Evolutionary conservation across 2,329 filamentous ascomycete species (phyloP).

Genomic region (Malbranchea cinnamomea): DNA sequence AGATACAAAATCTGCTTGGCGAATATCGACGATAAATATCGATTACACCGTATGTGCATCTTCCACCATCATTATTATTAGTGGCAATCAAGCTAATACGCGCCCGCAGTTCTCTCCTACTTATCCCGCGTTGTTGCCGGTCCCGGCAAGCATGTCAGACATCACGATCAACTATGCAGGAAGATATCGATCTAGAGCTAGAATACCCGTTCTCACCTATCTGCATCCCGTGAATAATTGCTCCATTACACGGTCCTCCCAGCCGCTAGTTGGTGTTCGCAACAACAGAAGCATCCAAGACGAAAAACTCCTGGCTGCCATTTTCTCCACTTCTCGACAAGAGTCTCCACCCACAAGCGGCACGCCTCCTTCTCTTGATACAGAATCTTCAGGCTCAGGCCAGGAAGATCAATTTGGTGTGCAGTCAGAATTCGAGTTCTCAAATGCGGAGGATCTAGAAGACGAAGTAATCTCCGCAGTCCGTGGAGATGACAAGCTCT

Average conservation of each 20-base stretch:
- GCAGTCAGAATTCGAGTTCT: conserved; percentile 36
- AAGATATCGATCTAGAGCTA: conserved; percentile 71
- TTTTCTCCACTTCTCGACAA: conserved; percentile 60
- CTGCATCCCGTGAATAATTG: conserved; percentile 96
- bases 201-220: conserved; percentile 83
- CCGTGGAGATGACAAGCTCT: conserved; percentile 44
- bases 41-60: conserved; percentile 50
- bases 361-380: conserved; percentile 24
- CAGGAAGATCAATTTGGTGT: conserved; percentile 33
- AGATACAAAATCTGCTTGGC: conserved; percentile 66
- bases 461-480: conserved; percentile 47
- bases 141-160: conserved; percentile 85
- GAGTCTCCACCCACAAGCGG: conserved; percentile 27
- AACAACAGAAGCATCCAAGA: conserved; percentile 89
- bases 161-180: conserved; percentile 90
- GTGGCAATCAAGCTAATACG: conserved; percentile 13
- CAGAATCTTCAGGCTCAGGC: conserved; percentile 33
- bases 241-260: conserved; percentile 86
- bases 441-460: conserved; percentile 51
- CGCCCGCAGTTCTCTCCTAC: conserved; percentile 61
- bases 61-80: conserved; percentile 2
- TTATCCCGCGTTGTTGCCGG: conserved; percentile 71
- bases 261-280: conserved; percentile 74
- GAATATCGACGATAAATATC: conserved; percentile 75
- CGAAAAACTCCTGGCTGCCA: conserved; percentile 81